Conservation (phyloP, 192 early-diverging fungal species). For the Powellomyces hirtus region DNA sequence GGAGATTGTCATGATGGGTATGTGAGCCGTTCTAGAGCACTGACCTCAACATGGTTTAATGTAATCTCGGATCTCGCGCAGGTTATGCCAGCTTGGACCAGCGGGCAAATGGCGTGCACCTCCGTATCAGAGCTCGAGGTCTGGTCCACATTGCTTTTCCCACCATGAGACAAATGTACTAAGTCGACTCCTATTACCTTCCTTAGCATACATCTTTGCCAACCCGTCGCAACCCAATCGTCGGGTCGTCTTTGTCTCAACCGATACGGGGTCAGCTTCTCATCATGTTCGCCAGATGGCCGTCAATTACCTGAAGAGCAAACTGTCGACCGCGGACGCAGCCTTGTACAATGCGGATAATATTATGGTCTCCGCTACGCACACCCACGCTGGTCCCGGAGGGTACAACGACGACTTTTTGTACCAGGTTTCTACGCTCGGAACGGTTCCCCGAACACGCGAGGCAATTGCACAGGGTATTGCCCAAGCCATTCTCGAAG, state of each 20-base stretch:
- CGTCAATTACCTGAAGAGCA: slow-evolving; percentile 5
- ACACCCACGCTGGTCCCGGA: slow-evolving; percentile 47
- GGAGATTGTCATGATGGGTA: slow-evolving; percentile 43
- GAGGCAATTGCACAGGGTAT: slow-evolving; percentile 39
- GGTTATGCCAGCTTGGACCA: slow-evolving; percentile 43
- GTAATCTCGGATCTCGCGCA: neutral
- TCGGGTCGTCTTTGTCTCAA: slow-evolving; percentile 39
- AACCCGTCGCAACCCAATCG: slow-evolving; percentile 3
- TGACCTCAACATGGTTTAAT: neutral
- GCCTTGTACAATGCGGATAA: slow-evolving; percentile 39
- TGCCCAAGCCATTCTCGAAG: slow-evolving; percentile 32
- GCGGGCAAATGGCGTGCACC: slow-evolving; percentile 42
- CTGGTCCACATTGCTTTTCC: neutral
- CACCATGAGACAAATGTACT: no score
- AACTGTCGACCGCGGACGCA: slow-evolving; percentile 17
- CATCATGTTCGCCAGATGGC: slow-evolving; percentile 11
- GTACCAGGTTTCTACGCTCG: slow-evolving; percentile 14
- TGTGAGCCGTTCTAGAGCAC: neutral
- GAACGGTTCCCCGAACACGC: slow-evolving; percentile 29
- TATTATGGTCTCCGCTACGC: slow-evolving; percentile 50
- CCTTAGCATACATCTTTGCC: slow-evolving; percentile 41
- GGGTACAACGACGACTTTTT: slow-evolving; percentile 45
- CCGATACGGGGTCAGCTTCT: slow-evolving; percentile 34
- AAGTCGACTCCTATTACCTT: neutral
- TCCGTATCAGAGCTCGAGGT: slow-evolving; percentile 32